phyloP scores from a whole-genome alignment of 2,329 filamentous ascomycete genomes.

The Fusarium virguliforme region DNA sequence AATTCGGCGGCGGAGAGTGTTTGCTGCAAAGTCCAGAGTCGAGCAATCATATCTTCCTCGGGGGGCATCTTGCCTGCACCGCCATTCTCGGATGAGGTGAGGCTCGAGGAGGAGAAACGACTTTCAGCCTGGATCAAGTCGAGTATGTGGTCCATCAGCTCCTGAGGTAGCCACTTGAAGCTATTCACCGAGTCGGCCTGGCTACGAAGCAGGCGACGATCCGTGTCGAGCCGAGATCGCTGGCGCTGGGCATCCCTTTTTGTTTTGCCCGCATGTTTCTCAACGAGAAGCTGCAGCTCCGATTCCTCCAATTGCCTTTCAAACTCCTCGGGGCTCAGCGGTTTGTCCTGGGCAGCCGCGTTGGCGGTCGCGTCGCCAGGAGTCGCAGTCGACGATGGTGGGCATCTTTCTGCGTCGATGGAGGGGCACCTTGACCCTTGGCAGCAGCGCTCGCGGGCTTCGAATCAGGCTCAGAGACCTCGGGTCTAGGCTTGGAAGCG shows the following conservation, averaged over 20 bases:
- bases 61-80: constrained; percentile 68
- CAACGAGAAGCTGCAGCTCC: constrained; percentile 90
- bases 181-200: constrained; percentile 83
- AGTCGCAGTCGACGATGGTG: constrained; percentile 50
- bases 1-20: constrained; percentile 81
- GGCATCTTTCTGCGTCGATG: constrained; percentile 52
- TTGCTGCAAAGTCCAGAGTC: constrained; percentile 88
- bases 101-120: constrained; percentile 69
- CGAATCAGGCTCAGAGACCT: constrained; percentile 62
- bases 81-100: constrained; percentile 62
- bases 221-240: constrained; percentile 84
- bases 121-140: constrained; percentile 79
- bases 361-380: constrained; percentile 47
- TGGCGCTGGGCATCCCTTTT: constrained; percentile 86
- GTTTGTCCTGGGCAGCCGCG: constrained; percentile 56
- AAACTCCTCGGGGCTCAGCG: constrained; percentile 87
- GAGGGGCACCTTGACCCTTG: constrained; percentile 53
- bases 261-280: constrained; percentile 85
- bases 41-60: constrained; percentile 85
- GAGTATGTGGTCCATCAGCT: constrained; percentile 84
- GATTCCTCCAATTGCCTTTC: constrained; percentile 90
- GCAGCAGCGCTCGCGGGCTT: constrained; percentile 38
- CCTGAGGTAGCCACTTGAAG: constrained; percentile 84
- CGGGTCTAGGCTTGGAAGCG: constrained; percentile 83
- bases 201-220: constrained; percentile 83